These are phyloP conservation scores for Yarrowia hollandica DNA, from an alignment of 805 yeast species.

Conservation along the genomic window DNA sequence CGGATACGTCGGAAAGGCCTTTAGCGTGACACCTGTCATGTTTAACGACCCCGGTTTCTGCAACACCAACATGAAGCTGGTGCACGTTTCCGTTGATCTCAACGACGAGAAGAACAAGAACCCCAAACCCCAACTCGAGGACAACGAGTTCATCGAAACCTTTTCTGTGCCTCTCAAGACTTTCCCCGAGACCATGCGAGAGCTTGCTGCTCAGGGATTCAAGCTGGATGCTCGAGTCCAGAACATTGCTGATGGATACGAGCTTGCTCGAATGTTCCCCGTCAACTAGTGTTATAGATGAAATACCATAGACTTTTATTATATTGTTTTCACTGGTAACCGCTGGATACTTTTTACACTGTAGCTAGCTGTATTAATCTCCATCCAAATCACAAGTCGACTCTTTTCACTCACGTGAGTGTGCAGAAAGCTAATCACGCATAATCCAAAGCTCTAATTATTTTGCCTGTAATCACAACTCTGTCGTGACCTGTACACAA, in stretches of 20 bases:
- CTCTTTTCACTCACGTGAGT: neutral
- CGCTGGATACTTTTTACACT: no score
- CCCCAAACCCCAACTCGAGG: constrained; percentile 79
- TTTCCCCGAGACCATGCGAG: constrained; percentile 55
- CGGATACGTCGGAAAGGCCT: constrained; percentile 74
- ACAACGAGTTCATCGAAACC: constrained; percentile 89
- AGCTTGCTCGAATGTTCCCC: constrained; percentile 47
- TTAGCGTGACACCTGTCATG: constrained; percentile 49
- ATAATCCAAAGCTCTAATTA: constrained; percentile 27
- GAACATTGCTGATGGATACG: constrained; percentile 79
- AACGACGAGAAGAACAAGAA: constrained; percentile 60
- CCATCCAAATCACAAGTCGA: no score
- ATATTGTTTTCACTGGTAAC: no score
- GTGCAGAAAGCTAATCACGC: constrained; percentile 16
- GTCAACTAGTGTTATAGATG: neutral
- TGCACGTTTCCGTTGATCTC: constrained; percentile 76
- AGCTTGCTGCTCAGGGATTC: constrained; percentile 64
- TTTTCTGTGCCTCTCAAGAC: constrained; percentile 61
- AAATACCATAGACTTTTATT: neutral
- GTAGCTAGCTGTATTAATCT: no score
- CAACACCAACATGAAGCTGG: constrained; percentile 80
- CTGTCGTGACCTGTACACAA: constrained; percentile 19
- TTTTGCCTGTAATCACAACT: constrained; percentile 2
- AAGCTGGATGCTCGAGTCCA: constrained; percentile 84
- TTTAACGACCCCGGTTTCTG: constrained; percentile 86